Evolutionary conservation across 257 asterid genomes (phyloP).

Genomic region (Nicotiana knightiana): DNA sequence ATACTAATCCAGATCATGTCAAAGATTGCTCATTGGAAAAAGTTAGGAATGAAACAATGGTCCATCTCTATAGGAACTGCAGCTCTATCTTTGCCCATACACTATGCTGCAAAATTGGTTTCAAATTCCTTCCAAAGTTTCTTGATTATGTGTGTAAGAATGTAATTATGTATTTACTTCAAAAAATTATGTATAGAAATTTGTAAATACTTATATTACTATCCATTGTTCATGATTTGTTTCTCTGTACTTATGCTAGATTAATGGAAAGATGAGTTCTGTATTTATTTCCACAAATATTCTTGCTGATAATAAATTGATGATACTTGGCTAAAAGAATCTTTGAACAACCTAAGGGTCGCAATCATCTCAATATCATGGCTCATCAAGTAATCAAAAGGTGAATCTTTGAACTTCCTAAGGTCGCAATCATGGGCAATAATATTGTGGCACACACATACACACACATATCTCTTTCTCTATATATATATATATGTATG

Average conservation of each 20-base stretch:
- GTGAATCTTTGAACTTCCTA: not conserved
- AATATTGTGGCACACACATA: no score
- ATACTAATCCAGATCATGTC: slow-evolving; percentile 20
- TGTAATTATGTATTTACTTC: not conserved
- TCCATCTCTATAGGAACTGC: slow-evolving; percentile 27
- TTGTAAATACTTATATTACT: not conserved
- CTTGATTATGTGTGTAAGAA: not conserved
- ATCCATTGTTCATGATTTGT: not conserved
- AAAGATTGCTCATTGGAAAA: slow-evolving; percentile 18
- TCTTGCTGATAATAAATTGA: not conserved
- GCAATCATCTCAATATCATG: not conserved
- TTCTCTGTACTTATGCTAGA: not conserved
- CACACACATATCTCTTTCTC: not conserved
- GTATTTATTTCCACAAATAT: not conserved
- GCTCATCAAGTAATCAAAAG: not conserved
- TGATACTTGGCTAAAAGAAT: not conserved
- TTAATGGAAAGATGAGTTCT: not conserved
- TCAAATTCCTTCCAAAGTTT: not conserved
- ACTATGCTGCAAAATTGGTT: slow-evolving; percentile 19
- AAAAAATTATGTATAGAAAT: not conserved
- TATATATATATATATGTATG: no score
- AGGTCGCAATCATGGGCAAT: not conserved
- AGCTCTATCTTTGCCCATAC: slow-evolving; percentile 23
- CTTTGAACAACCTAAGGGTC: not conserved
- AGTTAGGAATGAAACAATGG: slow-evolving; percentile 24